Percentiles rank a stretch among this genome's conserved stretches.
Evolutionary conservation across 1,139 yeast genomes (phyloP).

Genomic region (Yamadazyma oceani): DNA sequence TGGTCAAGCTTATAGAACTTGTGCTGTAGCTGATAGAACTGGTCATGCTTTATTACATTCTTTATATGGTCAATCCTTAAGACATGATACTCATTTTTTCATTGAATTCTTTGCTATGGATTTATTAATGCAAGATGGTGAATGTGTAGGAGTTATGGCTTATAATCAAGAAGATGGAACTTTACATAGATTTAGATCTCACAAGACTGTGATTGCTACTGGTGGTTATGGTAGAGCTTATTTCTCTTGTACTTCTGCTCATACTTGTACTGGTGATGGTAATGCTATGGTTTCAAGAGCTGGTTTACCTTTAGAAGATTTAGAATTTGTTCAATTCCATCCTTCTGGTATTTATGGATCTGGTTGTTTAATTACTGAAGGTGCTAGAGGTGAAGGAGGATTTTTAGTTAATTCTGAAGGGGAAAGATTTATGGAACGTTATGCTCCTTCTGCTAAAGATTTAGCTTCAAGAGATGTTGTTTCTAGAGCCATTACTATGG

Average conservation of each 20-base stretch:
- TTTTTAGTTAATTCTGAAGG: constrained; percentile 94
- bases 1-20: constrained; percentile 98
- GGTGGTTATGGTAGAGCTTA: constrained; percentile 99
- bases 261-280: constrained; percentile 99
- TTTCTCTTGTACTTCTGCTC: constrained; percentile 98
- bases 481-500: constrained; percentile 97
- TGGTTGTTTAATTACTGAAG: constrained; percentile 97
- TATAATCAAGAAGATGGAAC: constrained; percentile 99
- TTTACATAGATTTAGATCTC: constrained; percentile 94
- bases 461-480: constrained; percentile 98
- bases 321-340: constrained; percentile 98
- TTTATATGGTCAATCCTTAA: constrained; percentile 91
- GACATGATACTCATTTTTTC: constrained; percentile 97
- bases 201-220: constrained; percentile 94
- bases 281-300: constrained; percentile 98
- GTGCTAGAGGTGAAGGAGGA: constrained; percentile 99
- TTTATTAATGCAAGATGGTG: constrained; percentile 92
- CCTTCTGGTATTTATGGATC: constrained; percentile 99
- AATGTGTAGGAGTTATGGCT: constrained; percentile 95
- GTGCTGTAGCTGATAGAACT: constrained; percentile 99
- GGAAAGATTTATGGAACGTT: constrained; percentile 99
- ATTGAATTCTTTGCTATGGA: constrained; percentile 97
- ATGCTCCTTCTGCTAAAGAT: constrained; percentile 98
- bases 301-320: constrained; percentile 95
- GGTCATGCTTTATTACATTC: constrained; percentile 98